A percentile compares a stretch with the other conserved stretches of the same genome.
Conservation (phyloP, 805 yeast species). For the Maudiozyma serrabonitensis region DNA sequence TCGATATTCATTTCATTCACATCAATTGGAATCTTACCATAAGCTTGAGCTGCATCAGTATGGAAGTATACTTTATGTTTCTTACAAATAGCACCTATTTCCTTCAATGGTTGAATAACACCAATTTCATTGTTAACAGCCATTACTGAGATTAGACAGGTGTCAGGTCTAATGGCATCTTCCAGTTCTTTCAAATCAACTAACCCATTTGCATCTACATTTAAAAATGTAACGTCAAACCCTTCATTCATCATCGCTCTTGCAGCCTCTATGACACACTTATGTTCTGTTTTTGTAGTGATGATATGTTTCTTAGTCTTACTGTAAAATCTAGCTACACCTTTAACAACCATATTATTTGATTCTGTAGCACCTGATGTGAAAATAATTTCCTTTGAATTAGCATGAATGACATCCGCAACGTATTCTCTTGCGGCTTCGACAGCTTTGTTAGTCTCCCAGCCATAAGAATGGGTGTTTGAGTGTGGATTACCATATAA, state of each 20-base stretch:
- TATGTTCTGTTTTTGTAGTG: slow-evolving; percentile 95
- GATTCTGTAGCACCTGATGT: slow-evolving; percentile 98
- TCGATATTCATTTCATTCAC: slow-evolving; percentile 92
- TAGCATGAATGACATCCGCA: slow-evolving; percentile 81
- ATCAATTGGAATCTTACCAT: slow-evolving; percentile 86
- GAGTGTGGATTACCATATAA: slow-evolving; percentile 97
- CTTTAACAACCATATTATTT: slow-evolving; percentile 90
- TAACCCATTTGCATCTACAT: slow-evolving; percentile 74
- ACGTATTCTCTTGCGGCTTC: slow-evolving; percentile 77
- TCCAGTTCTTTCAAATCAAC: slow-evolving; percentile 69
- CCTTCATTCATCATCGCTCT: slow-evolving; percentile 95
- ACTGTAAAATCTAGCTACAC: slow-evolving; percentile 87
- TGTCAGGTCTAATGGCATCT: slow-evolving; percentile 79
- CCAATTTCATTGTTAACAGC: slow-evolving; percentile 98
- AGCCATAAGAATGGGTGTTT: slow-evolving; percentile 92
- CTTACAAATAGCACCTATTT: slow-evolving; percentile 82
- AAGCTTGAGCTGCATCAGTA: slow-evolving; percentile 96
- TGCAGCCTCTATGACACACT: slow-evolving; percentile 96
- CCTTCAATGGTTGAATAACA: slow-evolving; percentile 90
- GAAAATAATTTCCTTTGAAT: slow-evolving; percentile 92
- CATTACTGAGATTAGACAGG: slow-evolving; percentile 86
- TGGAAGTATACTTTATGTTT: slow-evolving; percentile 89
- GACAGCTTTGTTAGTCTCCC: slow-evolving; percentile 94
- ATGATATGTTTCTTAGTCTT: slow-evolving; percentile 88
- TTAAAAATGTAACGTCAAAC: slow-evolving; percentile 87